phyloP scores from a whole-genome alignment of 2,329 filamentous ascomycete genomes.

The Aspergillus japonicus region DNA sequence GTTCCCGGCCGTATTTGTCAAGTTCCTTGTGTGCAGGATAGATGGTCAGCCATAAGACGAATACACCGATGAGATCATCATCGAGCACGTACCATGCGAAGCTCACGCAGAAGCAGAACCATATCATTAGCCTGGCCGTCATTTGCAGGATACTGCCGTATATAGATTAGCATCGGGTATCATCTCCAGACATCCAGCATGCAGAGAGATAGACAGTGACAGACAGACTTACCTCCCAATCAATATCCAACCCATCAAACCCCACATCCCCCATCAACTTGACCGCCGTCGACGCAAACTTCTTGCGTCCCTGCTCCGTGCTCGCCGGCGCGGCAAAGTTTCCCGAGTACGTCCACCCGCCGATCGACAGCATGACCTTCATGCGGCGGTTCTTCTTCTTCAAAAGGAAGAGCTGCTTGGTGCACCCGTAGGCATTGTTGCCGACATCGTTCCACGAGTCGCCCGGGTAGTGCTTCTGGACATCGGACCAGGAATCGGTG shows the following conservation, averaged over 20 bases:
- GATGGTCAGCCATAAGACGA: neutral
- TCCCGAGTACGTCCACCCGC: conserved; percentile 73
- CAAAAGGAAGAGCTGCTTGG: conserved; percentile 72
- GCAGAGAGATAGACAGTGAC: neutral
- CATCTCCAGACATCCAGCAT: neutral
- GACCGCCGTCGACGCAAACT: conserved; percentile 68
- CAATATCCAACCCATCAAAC: conserved; percentile 54
- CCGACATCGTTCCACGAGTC: conserved; percentile 69
- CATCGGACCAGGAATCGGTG: conserved; percentile 67
- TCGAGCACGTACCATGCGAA: conserved; percentile 29
- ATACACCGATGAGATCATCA: no score
- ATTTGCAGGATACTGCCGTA: conserved; percentile 34
- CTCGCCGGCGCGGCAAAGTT: conserved; percentile 71
- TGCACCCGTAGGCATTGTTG: conserved; percentile 71
- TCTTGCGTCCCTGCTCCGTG: conserved; percentile 57
- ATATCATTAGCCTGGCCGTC: conserved; percentile 35
- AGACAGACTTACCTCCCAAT: conserved; percentile 36
- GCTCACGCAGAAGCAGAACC: conserved; percentile 35
- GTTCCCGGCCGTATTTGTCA: conserved; percentile 40
- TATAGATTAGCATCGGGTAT: neutral
- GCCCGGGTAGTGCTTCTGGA: conserved; percentile 65
- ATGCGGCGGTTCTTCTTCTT: conserved; percentile 75
- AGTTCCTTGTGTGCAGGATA: conserved; percentile 31
- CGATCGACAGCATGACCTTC: conserved; percentile 79
- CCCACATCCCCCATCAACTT: conserved; percentile 74